These are phyloP conservation scores for Hyparrhenia diplandra DNA, from an alignment of 176 grass and related monocot species.

Conservation along the genomic window DNA sequence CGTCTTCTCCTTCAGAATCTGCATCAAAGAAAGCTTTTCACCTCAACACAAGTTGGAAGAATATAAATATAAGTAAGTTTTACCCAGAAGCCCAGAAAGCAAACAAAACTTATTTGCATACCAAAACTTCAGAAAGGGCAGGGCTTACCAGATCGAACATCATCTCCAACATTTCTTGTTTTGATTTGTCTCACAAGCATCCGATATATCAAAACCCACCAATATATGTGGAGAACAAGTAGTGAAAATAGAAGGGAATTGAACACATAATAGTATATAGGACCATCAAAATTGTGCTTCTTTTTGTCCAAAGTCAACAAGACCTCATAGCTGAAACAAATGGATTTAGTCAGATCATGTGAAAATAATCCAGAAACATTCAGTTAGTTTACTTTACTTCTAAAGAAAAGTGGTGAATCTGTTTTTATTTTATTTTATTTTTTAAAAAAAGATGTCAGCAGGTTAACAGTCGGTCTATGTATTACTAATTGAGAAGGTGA, in stretches of 20 bases:
- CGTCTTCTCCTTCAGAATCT: slow-evolving; percentile 87
- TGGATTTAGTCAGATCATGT: slow-evolving; percentile 9
- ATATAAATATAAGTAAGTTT: not conserved
- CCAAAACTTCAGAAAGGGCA: not conserved
- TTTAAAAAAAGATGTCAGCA: not conserved
- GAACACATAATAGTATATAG: slow-evolving; percentile 88
- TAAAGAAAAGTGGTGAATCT: not conserved
- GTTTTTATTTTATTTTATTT: too few species aligned
- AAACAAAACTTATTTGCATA: not conserved
- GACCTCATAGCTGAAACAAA: slow-evolving; percentile 66
- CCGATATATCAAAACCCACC: slow-evolving; percentile 80
- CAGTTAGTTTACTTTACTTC: not conserved
- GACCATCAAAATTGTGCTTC: slow-evolving; percentile 84
- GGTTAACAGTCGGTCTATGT: not conserved
- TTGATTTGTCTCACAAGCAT: slow-evolving; percentile 82
- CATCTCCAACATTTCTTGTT: slow-evolving; percentile 70
- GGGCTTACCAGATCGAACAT: slow-evolving; percentile 77
- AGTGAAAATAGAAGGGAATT: slow-evolving; percentile 72
- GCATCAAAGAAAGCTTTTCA: not conserved
- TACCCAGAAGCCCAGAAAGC: not conserved
- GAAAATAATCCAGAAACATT: not conserved
- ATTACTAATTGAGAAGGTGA: not conserved
- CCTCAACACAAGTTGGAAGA: not conserved
- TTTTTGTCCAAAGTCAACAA: slow-evolving; percentile 75
- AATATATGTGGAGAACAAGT: slow-evolving; percentile 78